These are phyloP conservation scores for Chalciporus sphaerocephalus DNA, from an alignment of 768 basidiomycete species.

Conservation along the genomic window DNA sequence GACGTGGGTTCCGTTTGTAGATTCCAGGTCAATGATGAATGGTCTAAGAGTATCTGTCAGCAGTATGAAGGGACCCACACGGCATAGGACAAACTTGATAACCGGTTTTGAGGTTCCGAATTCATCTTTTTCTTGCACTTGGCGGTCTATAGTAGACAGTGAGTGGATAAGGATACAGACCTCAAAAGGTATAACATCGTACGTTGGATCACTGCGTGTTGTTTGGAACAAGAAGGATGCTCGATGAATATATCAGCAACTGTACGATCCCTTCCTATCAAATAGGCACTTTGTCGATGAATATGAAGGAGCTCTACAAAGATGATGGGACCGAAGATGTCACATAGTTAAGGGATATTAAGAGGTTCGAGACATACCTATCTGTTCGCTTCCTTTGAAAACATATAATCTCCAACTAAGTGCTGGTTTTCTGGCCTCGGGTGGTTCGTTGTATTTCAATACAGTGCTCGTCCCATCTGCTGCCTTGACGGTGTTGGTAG, in stretches of 20 bases:
- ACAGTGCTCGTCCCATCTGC: constrained; percentile 75
- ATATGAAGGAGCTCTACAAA: constrained; percentile 82
- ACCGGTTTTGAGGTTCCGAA: constrained; percentile 72
- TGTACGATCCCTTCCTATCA: constrained; percentile 83
- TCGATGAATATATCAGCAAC: constrained; percentile 87
- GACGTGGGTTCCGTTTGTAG: constrained; percentile 93
- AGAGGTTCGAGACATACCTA: constrained; percentile 55
- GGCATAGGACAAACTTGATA: constrained; percentile 64
- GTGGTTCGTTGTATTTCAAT: constrained; percentile 97
- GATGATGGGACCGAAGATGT: not conserved
- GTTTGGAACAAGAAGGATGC: constrained; percentile 97
- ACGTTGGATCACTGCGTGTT: constrained; percentile 97
- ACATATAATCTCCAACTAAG: constrained; percentile 94
- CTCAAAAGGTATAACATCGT: constrained; percentile 27
- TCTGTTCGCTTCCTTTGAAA: constrained; percentile 92
- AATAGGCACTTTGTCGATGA: constrained; percentile 89
- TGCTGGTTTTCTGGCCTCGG: constrained; percentile 90
- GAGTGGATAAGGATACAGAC: not conserved
- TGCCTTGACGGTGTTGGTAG: constrained; percentile 84
- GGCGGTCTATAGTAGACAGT: constrained; percentile 53
- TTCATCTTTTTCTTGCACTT: constrained; percentile 83
- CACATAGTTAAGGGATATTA: not conserved
- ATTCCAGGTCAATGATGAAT: constrained; percentile 96
- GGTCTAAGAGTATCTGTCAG: constrained; percentile 50
- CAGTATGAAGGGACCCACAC: constrained; percentile 2